Conservation (phyloP, 2,329 filamentous ascomycete species). For the Pestalotiopsis sp. region DNA sequence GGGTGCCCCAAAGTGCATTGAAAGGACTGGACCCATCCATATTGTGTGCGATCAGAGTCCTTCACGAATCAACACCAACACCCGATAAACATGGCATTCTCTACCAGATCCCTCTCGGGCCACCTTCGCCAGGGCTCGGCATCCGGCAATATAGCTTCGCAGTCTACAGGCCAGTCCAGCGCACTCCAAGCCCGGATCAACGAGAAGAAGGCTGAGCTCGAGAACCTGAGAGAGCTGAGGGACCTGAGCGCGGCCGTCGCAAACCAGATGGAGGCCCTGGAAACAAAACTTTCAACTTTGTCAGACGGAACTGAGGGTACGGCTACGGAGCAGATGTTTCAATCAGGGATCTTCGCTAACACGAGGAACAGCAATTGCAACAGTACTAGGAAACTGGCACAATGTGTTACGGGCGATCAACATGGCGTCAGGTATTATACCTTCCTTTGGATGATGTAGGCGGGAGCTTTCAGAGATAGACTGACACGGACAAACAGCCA, state of each 20-base stretch:
- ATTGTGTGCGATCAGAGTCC: neutral
- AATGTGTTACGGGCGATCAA: conserved; percentile 83
- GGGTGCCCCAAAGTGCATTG: neutral
- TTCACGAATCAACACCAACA: neutral
- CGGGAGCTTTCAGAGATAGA: conserved; percentile 19
- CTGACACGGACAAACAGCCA: conserved; percentile 50
- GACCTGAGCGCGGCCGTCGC: conserved; percentile 80
- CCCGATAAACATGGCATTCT: conserved; percentile 53
- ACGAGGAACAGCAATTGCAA: conserved; percentile 68
- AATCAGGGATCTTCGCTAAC: conserved; percentile 19
- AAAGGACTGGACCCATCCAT: neutral
- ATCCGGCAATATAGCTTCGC: conserved; percentile 42
- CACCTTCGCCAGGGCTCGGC: conserved; percentile 68
- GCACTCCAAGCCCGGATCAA: conserved; percentile 75
- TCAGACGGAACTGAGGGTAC: conserved; percentile 81
- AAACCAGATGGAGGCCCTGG: conserved; percentile 79
- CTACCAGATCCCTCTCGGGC: conserved; percentile 61
- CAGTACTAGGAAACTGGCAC: conserved; percentile 87
- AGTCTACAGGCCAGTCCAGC: conserved; percentile 64
- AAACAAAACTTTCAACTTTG: conserved; percentile 76
- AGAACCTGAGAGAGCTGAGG: conserved; percentile 76
- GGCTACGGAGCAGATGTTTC: conserved; percentile 18
- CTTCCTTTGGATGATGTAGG: neutral
- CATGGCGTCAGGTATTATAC: conserved; percentile 76
- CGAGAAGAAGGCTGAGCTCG: conserved; percentile 84